phyloP scores from a whole-genome alignment of 371 early-diverging fungal genomes.

The Mucor piriformis region DNA sequence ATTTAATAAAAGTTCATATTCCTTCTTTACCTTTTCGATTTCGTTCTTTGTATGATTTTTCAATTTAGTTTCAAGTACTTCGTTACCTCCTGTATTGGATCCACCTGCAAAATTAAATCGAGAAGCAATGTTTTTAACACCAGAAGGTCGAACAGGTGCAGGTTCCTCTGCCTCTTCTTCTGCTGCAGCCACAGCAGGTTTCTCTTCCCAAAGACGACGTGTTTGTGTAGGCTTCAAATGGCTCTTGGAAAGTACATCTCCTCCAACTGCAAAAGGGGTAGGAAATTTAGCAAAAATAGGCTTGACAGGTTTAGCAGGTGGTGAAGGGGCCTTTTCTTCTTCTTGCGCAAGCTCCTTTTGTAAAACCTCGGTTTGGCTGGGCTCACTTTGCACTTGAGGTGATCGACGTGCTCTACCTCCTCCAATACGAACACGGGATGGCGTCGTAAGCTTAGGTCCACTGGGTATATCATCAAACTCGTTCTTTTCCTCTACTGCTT shows the following conservation, averaged over 20 bases:
- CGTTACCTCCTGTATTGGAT: constrained; percentile 48
- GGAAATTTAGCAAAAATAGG: constrained; percentile 71
- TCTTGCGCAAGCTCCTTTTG: constrained; percentile 31
- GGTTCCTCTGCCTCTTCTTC: constrained; percentile 19
- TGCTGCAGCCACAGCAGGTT: constrained; percentile 26
- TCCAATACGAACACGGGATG: constrained; percentile 35
- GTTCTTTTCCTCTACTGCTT: constrained; percentile 15
- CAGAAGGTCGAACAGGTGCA: constrained; percentile 46
- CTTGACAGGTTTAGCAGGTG: constrained; percentile 62
- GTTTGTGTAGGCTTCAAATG: constrained; percentile 44
- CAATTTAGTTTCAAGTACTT: constrained; percentile 60
- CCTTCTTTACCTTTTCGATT: constrained; percentile 55
- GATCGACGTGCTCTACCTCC: constrained; percentile 35
- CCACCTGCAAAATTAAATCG: constrained; percentile 57
- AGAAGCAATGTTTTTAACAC: constrained; percentile 56
- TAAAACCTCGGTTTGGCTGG: constrained; percentile 49
- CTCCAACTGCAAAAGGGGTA: constrained; percentile 60
- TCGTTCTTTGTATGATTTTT: constrained; percentile 64
- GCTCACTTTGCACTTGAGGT: constrained; percentile 30
- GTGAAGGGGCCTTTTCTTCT: constrained; percentile 27
- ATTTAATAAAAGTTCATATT: constrained; percentile 45
- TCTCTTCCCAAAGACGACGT: constrained; percentile 49
- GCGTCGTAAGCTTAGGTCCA: constrained; percentile 48
- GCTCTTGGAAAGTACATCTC: constrained; percentile 38
- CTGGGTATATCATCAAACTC: constrained; percentile 29